Base-by-base conservation (phyloP, 2,329 filamentous ascomycete species). In the Claviceps sorghi region DNA sequence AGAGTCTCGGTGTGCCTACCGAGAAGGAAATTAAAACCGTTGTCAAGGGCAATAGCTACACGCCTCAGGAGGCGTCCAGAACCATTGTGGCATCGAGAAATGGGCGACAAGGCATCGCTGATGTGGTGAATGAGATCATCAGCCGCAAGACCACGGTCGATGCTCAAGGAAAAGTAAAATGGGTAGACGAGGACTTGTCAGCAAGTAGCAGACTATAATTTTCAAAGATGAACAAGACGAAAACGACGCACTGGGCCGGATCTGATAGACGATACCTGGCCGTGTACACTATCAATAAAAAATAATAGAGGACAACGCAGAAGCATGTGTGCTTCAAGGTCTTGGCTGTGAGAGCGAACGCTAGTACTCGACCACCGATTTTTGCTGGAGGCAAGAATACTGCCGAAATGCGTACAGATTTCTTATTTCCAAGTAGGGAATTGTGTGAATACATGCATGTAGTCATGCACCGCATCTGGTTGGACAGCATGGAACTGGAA, bases 61-160 rank as follows among this genome's bases (percentile, higher is more conserved):
- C 69, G n/a, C 68, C 71, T 7, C 69, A 75, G 55, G 73, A 86
- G 65, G 76, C 90, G 54, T 67, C 85, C 36, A 71, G 77, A 21
- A 73, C 81, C 58, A 78, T 94, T 43, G 66, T 87, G 40, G 69
- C 72, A 47, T 72, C 67, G 58, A 78, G 74, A 61, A 73, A 75
- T 22, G 74, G 78, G 52, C 84, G 87, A 66, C 81, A 86, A 60
- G 86, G 86, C 45, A 79, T 88, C 43, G 72, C 71, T 58, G 75
- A 80, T 62, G 79, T 90, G 53, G 81, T 88, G 4, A 61, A 73
- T 49, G 86, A 90, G 64, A 81, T 90, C 30, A 59, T 89, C 57
- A 62, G 65, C 29, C 76, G 86, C 61, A 86, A 81, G 65, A 83
- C 81, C 10, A 66, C 58, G 32, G 63, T 64, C n/a, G 68, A 71